Conservation (phyloP, 805 yeast genomes). For the Lachancea fermentati region DNA sequence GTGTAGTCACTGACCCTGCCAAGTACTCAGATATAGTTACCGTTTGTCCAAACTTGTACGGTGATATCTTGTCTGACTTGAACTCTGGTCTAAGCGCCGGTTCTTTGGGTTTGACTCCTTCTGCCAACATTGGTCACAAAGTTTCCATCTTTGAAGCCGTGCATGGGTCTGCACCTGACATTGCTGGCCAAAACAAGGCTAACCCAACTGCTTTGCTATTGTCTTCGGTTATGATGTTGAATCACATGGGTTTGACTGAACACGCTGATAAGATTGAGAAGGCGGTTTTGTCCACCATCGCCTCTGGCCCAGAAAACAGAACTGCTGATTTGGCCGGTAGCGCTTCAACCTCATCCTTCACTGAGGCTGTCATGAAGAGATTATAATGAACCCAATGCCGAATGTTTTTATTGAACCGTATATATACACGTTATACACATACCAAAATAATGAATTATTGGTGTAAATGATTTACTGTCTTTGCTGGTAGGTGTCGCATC, state of each 20-base stretch:
- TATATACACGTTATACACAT: not conserved
- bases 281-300: constrained; percentile 83
- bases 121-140: constrained; percentile 98
- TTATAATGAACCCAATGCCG: constrained; percentile 18
- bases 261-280: constrained; percentile 81
- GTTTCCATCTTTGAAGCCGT: constrained; percentile 99
- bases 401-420: not conserved
- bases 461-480: not conserved
- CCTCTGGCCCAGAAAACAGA: constrained; percentile 93
- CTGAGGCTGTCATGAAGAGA: constrained; percentile 77
- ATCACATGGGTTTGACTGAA: constrained; percentile 87
- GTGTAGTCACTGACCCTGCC: constrained; percentile 79
- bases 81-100: constrained; percentile 93
- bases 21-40: constrained; percentile 81
- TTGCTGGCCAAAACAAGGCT: constrained; percentile 97
- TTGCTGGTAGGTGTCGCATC: no score
- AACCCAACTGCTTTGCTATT: constrained; percentile 97
- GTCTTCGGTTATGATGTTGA: constrained; percentile 97
- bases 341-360: constrained; percentile 83
- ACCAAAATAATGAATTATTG: not conserved
- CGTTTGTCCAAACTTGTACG: constrained; percentile 99
- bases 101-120: constrained; percentile 97
- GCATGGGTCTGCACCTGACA: constrained; percentile 99
- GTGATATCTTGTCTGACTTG: constrained; percentile 97
- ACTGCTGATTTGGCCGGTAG: constrained; percentile 94